Evolutionary conservation across 176 grass and related monocot species (phyloP), one percentile per base, ranked within the genome.

Genomic region (Tillandsia leiboldiana): DNA sequence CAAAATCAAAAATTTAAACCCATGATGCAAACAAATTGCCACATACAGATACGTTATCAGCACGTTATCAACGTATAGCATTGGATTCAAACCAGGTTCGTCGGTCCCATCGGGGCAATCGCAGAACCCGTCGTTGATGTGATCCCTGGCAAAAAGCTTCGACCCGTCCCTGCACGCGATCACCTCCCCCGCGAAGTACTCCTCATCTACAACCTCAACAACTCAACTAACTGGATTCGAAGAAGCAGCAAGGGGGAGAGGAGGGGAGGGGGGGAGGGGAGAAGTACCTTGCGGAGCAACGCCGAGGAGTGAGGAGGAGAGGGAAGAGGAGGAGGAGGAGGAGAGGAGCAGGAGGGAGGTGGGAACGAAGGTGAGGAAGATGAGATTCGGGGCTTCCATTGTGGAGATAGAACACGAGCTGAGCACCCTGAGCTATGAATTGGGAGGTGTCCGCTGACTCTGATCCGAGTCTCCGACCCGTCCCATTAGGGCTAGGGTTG

Each of bases 81-180:
- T 20, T 66, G 42, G 5, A 53, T 52, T 9, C 12, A 14, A 70
- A 77, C 77, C 93, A 66, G 89, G 86, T 69, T 97, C 93, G 14
- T 97, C 93, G 11, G 93, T 97, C 26, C 89, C 93, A 79, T 97
- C 93, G 27, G 56, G 64, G 50, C 93, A 97, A 75, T 97, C 93
- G 64, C 86, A 90, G 81, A 79, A 97, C 2, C 83, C 86, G 67
- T 97, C 93, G 70, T 92, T 92, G 68, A 92, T 78, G 26, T 72
- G 86, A 65, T 75, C 83, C 81, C 53, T 92, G 23, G 83, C 51
- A 74, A 97, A 97, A 47, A 77, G 87, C 22, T 81, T 80, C 48
- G 82, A 85, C 53, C 93, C 89, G 12, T 97, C 89, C 75, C 84
- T 90, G 84, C 93, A 97, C 59, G 71, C 69, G 51, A 97, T 97